Conservation (phyloP, 176 grass and related monocot genomes). For the Oryza coarctata region DNA sequence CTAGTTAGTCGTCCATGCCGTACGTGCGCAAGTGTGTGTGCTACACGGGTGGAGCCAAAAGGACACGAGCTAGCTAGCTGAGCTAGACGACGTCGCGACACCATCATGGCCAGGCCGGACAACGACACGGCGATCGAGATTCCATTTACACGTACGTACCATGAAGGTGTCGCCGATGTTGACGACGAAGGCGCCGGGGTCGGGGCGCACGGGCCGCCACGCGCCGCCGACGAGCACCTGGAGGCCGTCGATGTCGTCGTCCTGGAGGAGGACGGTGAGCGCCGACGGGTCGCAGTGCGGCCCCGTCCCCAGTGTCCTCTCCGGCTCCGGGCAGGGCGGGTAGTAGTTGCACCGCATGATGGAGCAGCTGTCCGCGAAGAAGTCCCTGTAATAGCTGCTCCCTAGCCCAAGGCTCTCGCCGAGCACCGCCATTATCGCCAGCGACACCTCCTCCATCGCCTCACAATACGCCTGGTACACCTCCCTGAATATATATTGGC, state of each 20-base stretch:
- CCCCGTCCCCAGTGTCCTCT: slow-evolving; percentile 71
- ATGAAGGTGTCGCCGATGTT: slow-evolving; percentile 91
- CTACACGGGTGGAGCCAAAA: too few relatives aligned
- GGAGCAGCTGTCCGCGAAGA: slow-evolving; percentile 60
- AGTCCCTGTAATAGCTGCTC: slow-evolving; percentile 51
- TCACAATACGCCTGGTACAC: slow-evolving; percentile 63
- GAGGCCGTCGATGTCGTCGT: slow-evolving; percentile 57
- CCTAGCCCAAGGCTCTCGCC: slow-evolving; percentile 65
- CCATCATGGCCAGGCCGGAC: too few relatives aligned
- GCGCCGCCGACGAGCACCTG: slow-evolving; percentile 57
- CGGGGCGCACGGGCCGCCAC: slow-evolving; percentile 56
- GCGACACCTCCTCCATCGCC: slow-evolving; percentile 55
- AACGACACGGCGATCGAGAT: neutral
- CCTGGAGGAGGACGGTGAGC: slow-evolving; percentile 75
- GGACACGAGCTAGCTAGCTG: too few relatives aligned
- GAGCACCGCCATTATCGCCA: slow-evolving; percentile 75
- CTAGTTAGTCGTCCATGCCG: too few relatives aligned
- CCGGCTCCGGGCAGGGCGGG: slow-evolving; percentile 77
- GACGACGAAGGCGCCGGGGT: slow-evolving; percentile 54
- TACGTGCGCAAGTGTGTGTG: too few relatives aligned
- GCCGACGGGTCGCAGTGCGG: slow-evolving; percentile 77
- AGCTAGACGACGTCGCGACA: too few relatives aligned
- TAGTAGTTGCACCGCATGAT: slow-evolving; percentile 93
- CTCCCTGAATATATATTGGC: slow-evolving; percentile 24
- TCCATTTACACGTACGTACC: slow-evolving; percentile 40